Evolutionary conservation across 2,329 filamentous ascomycete species (phyloP), one percentile per base, ranked within the genome.

Genomic region (Hortaea werneckii): DNA sequence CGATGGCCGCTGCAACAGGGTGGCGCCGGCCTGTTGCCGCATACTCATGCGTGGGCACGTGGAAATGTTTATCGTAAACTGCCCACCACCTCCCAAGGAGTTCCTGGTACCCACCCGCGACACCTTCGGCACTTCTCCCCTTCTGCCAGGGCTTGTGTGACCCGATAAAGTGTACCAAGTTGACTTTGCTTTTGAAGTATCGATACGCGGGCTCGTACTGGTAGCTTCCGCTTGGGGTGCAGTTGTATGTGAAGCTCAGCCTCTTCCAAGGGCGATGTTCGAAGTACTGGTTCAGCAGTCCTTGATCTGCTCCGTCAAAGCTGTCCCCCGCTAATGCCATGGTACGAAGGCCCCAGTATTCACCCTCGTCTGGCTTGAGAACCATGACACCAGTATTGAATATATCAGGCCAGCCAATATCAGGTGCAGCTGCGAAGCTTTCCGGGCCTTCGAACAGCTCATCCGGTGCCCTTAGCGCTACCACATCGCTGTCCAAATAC

Each of bases 301-400:
- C 92, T 68, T 98, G 92, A 63, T 98, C 92, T 34, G 92, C 92
- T 41, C 92, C 92, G 64, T 98, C 92, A 61, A 98, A 98, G 53
- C 89, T 95, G 62, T 90, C 85, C 27, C 89, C 89, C 45, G 82
- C 76, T 56, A 88, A 78, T 27, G 92, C 88, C 74, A 95, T 80
- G 52, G 85, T 86, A 52, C 81, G 74, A 61, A 98, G 75, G 37
- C 87, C 85, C 67, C 87, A 83, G 67, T 89, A 96, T 55, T 94
- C 89, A 47, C 83, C 84, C 76, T 89, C 73, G 66, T 90, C 84
- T 30, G 92, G 92, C 11, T 76, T 83, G 49, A 98, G 68, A 32
- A 88, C 87, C 87, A 98, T 94, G 57, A 98, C 80, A 59, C 92
- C 92, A n/a, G 85, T 88, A 68, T 98, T 98, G 79, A 96, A 96